These are phyloP conservation scores for Larix kaempferi DNA, from an alignment of 75 land plant species.

Conservation along the genomic window DNA sequence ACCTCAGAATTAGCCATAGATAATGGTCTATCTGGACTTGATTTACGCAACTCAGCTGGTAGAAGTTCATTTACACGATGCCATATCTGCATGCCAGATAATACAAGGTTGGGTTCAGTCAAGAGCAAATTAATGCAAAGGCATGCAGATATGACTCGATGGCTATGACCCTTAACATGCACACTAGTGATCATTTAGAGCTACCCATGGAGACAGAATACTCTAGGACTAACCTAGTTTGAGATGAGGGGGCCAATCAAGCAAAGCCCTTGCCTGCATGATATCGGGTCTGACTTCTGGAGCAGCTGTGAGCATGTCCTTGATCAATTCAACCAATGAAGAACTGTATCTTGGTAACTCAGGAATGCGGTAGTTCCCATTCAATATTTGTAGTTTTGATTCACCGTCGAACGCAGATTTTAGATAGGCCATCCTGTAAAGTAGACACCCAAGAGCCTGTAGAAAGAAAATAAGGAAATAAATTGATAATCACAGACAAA, in stretches of 20 bases:
- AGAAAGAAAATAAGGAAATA: conserved; percentile 9
- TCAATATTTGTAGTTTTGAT: conserved; percentile 94
- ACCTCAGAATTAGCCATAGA: conserved; percentile 12
- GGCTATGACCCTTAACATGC: conserved; percentile 6
- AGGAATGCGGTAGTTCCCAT: conserved; percentile 94
- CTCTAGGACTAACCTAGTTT: conserved; percentile 96
- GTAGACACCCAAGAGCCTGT: conserved; percentile 97
- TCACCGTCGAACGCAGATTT: conserved; percentile 99
- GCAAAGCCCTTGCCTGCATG: conserved; percentile 99
- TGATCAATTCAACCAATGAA: conserved; percentile 61
- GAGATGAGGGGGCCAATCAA: conserved; percentile 92
- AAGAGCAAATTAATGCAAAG: conserved; percentile 10
- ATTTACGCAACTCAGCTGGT: conserved; percentile 65
- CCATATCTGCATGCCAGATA: conserved; percentile 70
- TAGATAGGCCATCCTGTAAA: conserved; percentile 82
- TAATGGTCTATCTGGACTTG: conserved; percentile 57
- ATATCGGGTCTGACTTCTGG: conserved; percentile 93
- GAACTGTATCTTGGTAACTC: conserved; percentile 83
- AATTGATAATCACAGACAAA: background rate
- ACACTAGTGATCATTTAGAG: conserved; percentile 11
- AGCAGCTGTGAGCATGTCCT: conserved; percentile 79
- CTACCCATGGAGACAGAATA: conserved; percentile 13
- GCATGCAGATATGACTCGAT: conserved; percentile 8
- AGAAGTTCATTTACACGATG: conserved; percentile 82
- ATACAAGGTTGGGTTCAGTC: conserved; percentile 6